Conservation (phyloP, 208 protist genomes). For the Dictyostelium gargantuum region DNA sequence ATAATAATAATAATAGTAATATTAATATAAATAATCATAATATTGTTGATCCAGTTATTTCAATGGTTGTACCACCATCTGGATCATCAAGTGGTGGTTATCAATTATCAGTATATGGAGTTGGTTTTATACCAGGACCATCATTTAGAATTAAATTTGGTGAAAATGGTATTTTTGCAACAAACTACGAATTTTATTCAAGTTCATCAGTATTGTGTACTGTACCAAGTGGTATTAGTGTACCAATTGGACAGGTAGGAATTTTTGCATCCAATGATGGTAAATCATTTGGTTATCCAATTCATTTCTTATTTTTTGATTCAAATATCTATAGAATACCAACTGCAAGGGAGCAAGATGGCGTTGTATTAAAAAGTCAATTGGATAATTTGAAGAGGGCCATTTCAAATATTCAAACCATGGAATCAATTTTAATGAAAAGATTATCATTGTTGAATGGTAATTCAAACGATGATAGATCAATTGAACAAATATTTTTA, state of each 20-base stretch:
- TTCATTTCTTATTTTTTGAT: conserved; percentile 69
- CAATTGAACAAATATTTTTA: background rate
- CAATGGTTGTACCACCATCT: conserved; percentile 42
- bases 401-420: conserved; percentile 69
- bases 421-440: conserved; percentile 53
- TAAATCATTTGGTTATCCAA: conserved; percentile 53
- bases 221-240: background rate
- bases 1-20: background rate
- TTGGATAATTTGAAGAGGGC: conserved; percentile 69
- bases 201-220: conserved; percentile 56
- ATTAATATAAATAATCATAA: no score
- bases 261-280: conserved; percentile 75
- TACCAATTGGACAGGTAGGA: background rate
- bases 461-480: background rate
- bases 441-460: conserved; percentile 14
- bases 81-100: conserved; percentile 61
- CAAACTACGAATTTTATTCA: conserved; percentile 74
- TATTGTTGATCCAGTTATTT: conserved; percentile 1
- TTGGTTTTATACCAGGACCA: conserved; percentile 70
- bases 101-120: conserved; percentile 72
- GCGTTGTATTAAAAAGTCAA: conserved; percentile 20
- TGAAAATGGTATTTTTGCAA: background rate
- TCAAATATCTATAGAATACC: background rate
- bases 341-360: background rate
- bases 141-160: conserved; percentile 70